Conservation (phyloP, 352 stramenopile genomes). For the Pythium pyrilobum region DNA sequence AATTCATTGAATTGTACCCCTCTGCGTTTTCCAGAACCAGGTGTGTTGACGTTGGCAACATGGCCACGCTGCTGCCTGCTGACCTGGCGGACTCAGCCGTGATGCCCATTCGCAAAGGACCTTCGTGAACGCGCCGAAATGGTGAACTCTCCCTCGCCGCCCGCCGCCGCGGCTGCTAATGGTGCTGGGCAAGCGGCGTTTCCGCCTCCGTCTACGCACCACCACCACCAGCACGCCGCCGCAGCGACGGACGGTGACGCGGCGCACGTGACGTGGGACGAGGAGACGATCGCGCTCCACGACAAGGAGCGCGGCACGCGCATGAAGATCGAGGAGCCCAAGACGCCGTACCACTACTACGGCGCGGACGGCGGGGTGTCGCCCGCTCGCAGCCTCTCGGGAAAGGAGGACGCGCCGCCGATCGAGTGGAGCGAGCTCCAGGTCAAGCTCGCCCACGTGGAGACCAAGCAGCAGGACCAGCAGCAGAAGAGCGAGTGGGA, state of each 20-base stretch:
- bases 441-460: constrained; percentile 49
- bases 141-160: too few species aligned
- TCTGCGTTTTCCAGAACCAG: background rate
- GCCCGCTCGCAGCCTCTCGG: constrained; percentile 45
- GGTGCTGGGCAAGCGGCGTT: too few species aligned
- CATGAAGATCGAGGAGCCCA: constrained; percentile 93
- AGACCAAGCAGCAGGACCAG: constrained; percentile 29
- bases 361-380: constrained; percentile 27
- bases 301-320: constrained; percentile 88
- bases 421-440: constrained; percentile 70
- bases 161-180: too few species aligned
- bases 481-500: constrained; percentile 49
- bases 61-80: background rate
- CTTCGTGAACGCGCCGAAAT: too few species aligned
- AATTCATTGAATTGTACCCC: background rate
- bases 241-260: background rate
- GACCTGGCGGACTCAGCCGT: too few species aligned
- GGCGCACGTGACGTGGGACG: constrained; percentile 83
- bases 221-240: background rate
- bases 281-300: constrained; percentile 89
- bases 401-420: constrained; percentile 27
- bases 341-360: constrained; percentile 90
- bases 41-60: background rate
- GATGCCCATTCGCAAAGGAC: too few species aligned
- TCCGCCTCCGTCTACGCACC: background rate